These are phyloP conservation scores for Hansenula lynferdii DNA, from an alignment of 1,139 yeast genomes.

Conservation along the genomic window DNA sequence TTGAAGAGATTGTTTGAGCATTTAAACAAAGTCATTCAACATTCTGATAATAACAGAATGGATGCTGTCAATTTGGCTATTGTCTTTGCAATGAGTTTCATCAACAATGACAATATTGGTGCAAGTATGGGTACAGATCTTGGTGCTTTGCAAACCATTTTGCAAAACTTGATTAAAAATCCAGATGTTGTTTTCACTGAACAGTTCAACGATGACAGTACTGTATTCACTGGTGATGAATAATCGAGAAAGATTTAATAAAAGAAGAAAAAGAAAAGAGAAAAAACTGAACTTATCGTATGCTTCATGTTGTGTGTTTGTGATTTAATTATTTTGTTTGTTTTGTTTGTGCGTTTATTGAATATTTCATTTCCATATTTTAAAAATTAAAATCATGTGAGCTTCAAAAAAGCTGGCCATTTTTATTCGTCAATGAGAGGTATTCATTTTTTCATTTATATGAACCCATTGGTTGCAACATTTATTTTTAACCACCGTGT, in stretches of 20 bases:
- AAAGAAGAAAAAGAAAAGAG: background rate
- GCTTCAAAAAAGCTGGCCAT: background rate
- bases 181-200: slow-evolving; percentile 26
- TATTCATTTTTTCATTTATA: no score
- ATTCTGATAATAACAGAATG: slow-evolving; percentile 68
- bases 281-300: no score
- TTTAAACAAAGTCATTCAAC: slow-evolving; percentile 54
- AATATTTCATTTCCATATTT: slow-evolving; percentile 14
- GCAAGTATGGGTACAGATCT: slow-evolving; percentile 36
- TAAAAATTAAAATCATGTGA: background rate
- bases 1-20: slow-evolving; percentile 66
- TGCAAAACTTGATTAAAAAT: slow-evolving; percentile 30
- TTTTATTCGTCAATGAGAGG: no score
- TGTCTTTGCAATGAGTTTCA: slow-evolving; percentile 60
- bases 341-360: slow-evolving; percentile 28
- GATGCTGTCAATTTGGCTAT: slow-evolving; percentile 77
- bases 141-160: slow-evolving; percentile 35
- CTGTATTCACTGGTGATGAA: slow-evolving; percentile 7
- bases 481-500: background rate
- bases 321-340: slow-evolving; percentile 9
- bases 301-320: slow-evolving; percentile 6
- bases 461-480: background rate
- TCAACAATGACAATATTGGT: slow-evolving; percentile 35
- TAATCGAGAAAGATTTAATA: background rate
- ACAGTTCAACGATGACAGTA: slow-evolving; percentile 7